These are phyloP conservation scores for Saksenaea vasiformis DNA, from an alignment of 371 early-diverging fungal species.

Conservation along the genomic window DNA sequence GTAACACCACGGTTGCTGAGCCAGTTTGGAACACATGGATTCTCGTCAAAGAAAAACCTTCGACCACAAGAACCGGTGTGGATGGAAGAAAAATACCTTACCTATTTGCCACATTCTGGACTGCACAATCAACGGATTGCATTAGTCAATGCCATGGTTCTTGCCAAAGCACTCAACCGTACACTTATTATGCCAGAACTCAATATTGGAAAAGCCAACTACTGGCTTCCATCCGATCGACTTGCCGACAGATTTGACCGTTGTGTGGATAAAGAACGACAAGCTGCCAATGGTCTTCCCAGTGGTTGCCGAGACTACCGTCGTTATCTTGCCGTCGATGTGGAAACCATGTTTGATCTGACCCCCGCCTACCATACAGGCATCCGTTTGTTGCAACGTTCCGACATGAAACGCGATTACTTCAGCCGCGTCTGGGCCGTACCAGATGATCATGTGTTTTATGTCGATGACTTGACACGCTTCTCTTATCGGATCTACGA, in stretches of 20 bases:
- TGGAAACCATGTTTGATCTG: constrained; percentile 41
- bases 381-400: constrained; percentile 19
- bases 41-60: neutral
- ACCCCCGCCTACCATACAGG: constrained; percentile 12
- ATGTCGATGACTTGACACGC: constrained; percentile 20
- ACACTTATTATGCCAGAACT: constrained; percentile 35
- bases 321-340: constrained; percentile 38
- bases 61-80: neutral
- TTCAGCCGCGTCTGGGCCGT: constrained; percentile 16
- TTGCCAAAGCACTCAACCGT: constrained; percentile 34
- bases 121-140: constrained; percentile 39
- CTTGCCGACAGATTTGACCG: constrained; percentile 14
- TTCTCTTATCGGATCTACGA: constrained; percentile 41
- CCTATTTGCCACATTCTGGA: constrained; percentile 41
- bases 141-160: constrained; percentile 32
- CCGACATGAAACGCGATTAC: constrained; percentile 22
- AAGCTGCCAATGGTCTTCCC: neutral
- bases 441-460: constrained; percentile 13
- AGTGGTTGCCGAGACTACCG: constrained; percentile 27
- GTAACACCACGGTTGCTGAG: neutral
- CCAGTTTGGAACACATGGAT: neutral
- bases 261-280: constrained; percentile 7
- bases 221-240: constrained; percentile 19
- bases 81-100: constrained; percentile 29
- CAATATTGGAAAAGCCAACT: constrained; percentile 29